Evolutionary conservation across 2,329 filamentous ascomycete species (phyloP), one percentile per base, ranked within the genome.

Genomic region (Colletotrichum gloeosporioides): DNA sequence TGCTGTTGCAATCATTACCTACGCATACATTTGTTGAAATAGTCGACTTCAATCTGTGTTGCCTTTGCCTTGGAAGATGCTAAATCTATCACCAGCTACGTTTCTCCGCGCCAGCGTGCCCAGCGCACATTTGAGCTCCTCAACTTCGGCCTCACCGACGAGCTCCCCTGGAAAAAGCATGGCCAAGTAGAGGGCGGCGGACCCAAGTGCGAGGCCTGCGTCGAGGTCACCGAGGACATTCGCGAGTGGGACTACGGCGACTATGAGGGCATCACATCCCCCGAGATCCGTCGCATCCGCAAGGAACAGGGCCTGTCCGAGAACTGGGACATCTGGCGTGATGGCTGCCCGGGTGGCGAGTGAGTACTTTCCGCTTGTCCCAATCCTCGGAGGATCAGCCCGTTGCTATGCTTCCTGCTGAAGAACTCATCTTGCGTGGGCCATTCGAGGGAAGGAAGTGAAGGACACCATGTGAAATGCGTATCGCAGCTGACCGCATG

Each of bases 51-150:
- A 44, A 44, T 18, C 16, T 44, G 36, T 44, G 36, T 18, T 44
- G 36, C 61, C 13, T 39, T 34, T 63, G 13, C 61, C 53, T n/a
- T 18, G 36, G 57, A 49, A 64, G 25, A 29, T n/a, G 9, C 55
- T 77, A 69, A 55, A 4, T 32, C 31, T 36, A 25, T 13, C 15
- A 39, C 22, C 80, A 93, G 91, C 80, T 98, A 96, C 85, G 95
- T 98, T 55, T 98, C 95, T 3, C 96, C 96, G 4, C 93, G 96
- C 63, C 92, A 90, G 77, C 94, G 96, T 75, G 95, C 96, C 25
- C 96, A 97, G 85, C 91, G 92, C 67, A 99, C 96, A n/a, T 93
- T 98, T 82, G 95, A 98, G 83, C 91, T 98, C 64, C 92, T 98
- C 31, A 91, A 94, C 79, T 87, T 98, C 25, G 94, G 93, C 66